A percentile compares a stretch with the other conserved stretches of the same genome.
phyloP scores from a whole-genome alignment of 2,329 filamentous ascomycete genomes.

The Paramyrothecium roridum region DNA sequence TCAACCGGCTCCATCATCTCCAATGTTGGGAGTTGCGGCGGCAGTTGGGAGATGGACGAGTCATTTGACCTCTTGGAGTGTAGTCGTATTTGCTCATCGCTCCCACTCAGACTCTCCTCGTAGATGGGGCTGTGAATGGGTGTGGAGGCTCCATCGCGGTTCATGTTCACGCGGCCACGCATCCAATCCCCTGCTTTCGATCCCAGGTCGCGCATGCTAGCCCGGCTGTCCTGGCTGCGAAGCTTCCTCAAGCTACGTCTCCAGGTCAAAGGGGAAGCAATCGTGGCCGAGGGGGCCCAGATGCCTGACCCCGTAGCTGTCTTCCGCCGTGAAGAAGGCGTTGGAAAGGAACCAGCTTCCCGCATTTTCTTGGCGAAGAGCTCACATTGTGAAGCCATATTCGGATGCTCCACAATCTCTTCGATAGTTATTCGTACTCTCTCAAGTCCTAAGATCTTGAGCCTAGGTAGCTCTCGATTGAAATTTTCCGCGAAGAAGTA shows the following conservation, averaged over 20 bases:
- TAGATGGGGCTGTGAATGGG: not conserved
- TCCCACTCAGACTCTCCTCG: not conserved
- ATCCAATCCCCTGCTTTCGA: conserved; percentile 22
- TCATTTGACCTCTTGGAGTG: not conserved
- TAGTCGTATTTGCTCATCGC: not conserved
- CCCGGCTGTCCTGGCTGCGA: conserved; percentile 10
- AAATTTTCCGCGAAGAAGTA: conserved; percentile 42
- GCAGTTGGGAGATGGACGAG: not conserved
- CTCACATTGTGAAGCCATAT: conserved; percentile 46
- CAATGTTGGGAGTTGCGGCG: not conserved
- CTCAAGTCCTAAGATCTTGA: conserved; percentile 32
- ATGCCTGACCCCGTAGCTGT: not conserved
- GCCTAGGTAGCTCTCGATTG: conserved; percentile 35
- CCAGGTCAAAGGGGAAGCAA: conserved; percentile 6
- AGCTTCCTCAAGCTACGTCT: conserved; percentile 16
- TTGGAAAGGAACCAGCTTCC: conserved; percentile 10
- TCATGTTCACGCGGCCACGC: conserved; percentile 14
- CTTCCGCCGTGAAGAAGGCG: conserved; percentile 11
- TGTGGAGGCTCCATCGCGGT: not conserved
- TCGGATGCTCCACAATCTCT: conserved; percentile 48
- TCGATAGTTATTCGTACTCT: conserved; percentile 38
- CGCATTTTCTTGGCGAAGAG: conserved; percentile 27
- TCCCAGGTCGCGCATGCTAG: conserved; percentile 18
- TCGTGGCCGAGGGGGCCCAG: conserved; percentile 1
- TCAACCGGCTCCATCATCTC: not conserved